phyloP scores from a whole-genome alignment of 352 stramenopile species.

The Pythium vanterpoolii region DNA sequence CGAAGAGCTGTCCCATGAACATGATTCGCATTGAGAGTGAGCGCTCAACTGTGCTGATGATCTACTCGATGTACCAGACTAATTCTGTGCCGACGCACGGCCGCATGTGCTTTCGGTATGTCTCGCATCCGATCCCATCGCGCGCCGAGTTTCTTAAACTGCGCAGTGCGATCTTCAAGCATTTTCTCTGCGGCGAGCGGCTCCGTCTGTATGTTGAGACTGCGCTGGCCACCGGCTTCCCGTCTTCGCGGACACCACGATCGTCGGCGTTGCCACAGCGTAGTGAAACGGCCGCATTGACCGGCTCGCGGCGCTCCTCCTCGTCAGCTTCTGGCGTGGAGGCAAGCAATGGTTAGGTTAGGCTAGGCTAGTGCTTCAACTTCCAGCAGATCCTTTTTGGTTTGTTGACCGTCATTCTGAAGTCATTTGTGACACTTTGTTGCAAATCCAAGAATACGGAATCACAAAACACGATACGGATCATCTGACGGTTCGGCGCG shows the following conservation, averaged over 20 bases:
- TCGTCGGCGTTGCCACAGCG: constrained; percentile 10
- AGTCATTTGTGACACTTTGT: background rate
- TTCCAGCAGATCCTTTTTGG: too few species aligned
- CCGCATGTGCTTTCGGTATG: constrained; percentile 62
- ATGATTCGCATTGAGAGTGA: constrained; percentile 71
- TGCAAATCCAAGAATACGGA: background rate
- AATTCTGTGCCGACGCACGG: constrained; percentile 50
- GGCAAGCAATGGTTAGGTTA: too few species aligned
- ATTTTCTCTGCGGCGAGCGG: constrained; percentile 53
- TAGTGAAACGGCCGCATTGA: background rate
- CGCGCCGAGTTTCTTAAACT: constrained; percentile 39
- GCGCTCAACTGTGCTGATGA: constrained; percentile 55
- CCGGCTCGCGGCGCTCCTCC: too few species aligned
- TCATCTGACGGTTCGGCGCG: background rate
- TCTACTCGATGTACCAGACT: constrained; percentile 79
- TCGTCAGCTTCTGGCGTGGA: too few species aligned
- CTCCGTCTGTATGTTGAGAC: constrained; percentile 27
- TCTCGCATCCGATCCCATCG: constrained; percentile 40
- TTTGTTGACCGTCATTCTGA: background rate
- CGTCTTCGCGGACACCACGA: constrained; percentile 12
- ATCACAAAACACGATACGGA: background rate
- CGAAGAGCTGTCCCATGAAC: constrained; percentile 58
- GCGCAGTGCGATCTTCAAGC: constrained; percentile 42
- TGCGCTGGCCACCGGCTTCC: constrained; percentile 7
- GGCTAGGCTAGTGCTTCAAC: too few species aligned